A percentile compares a stretch with the other conserved stretches of the same genome.
Conservation (phyloP, 2,329 filamentous ascomycete species). For the Colletotrichum sp. region DNA sequence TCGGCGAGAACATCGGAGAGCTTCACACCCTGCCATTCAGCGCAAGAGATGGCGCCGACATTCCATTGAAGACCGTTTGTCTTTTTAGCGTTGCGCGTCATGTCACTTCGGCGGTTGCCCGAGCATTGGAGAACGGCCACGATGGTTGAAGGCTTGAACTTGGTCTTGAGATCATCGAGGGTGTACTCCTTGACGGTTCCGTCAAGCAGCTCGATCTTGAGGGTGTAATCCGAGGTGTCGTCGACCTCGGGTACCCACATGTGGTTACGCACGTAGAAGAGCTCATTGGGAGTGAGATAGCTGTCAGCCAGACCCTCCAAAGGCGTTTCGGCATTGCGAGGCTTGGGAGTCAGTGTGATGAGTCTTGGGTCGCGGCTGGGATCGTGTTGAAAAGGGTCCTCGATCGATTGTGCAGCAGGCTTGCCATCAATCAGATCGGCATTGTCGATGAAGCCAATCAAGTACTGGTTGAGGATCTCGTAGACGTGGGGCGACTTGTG, state of each 20-base stretch:
- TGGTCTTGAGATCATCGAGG: constrained; percentile 54
- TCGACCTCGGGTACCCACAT: constrained; percentile 63
- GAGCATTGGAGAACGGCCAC: constrained; percentile 65
- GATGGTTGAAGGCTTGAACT: constrained; percentile 54
- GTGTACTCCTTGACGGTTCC: constrained; percentile 58
- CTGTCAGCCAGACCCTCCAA: constrained; percentile 46
- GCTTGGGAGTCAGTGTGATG: constrained; percentile 56
- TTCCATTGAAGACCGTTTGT: constrained; percentile 66
- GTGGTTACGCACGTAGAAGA: constrained; percentile 53
- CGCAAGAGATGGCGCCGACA: constrained; percentile 63
- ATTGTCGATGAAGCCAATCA: constrained; percentile 64
- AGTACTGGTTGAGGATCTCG: constrained; percentile 68
- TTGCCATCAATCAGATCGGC: constrained; percentile 63
- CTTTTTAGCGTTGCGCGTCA: constrained; percentile 52
- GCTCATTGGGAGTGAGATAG: constrained; percentile 56
- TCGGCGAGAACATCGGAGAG: constrained; percentile 61
- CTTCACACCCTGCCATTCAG: constrained; percentile 61
- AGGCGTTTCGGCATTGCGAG: constrained; percentile 67
- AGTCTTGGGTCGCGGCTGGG: constrained; percentile 56
- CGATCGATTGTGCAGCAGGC: constrained; percentile 56
- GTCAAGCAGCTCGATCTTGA: constrained; percentile 61
- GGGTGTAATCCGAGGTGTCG: constrained; percentile 42
- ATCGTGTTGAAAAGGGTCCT: constrained; percentile 64
- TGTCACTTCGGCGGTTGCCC: constrained; percentile 63
- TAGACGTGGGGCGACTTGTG: constrained; percentile 69